Conservation (phyloP, 305 asterid genomes). For the Salvia sclarea region DNA sequence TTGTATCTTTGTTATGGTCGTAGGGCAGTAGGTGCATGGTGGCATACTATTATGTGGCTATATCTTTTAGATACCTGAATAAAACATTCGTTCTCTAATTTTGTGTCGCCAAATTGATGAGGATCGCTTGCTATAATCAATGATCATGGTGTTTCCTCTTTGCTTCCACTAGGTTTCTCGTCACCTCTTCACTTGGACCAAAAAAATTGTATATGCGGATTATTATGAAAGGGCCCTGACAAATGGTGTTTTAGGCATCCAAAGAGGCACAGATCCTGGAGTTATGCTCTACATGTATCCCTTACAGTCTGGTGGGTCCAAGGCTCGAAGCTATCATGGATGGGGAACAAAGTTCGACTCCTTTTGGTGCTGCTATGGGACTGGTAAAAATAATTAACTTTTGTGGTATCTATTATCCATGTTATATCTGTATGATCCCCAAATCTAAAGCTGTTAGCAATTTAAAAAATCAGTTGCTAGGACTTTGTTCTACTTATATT, state of each 20-base stretch:
- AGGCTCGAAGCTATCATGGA: conserved; percentile 68
- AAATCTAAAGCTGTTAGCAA: not conserved
- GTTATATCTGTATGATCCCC: not conserved
- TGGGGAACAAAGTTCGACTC: conserved; percentile 86
- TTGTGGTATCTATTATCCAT: conserved; percentile 3
- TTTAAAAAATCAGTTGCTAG: not conserved
- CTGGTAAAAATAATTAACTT: conserved; percentile 49
- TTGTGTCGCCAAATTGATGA: not conserved
- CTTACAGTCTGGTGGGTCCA: conserved; percentile 73
- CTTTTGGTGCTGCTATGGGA: conserved; percentile 99
- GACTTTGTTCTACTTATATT: not conserved
- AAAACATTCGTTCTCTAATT: not conserved
- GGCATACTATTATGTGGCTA: not conserved
- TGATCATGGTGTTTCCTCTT: conserved; percentile 17
- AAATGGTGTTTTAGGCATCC: conserved; percentile 88
- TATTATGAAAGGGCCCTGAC: conserved; percentile 85
- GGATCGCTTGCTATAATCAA: not conserved
- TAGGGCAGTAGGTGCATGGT: not conserved
- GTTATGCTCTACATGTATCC: conserved; percentile 98
- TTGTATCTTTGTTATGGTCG: not conserved
- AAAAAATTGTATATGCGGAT: conserved; percentile 82
- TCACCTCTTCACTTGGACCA: conserved; percentile 84
- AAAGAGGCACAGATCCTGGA: conserved; percentile 89
- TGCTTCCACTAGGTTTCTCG: conserved; percentile 71
- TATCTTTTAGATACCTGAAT: not conserved